Conservation (phyloP, 371 early-diverging fungal genomes). For the Mortierella sp. region DNA sequence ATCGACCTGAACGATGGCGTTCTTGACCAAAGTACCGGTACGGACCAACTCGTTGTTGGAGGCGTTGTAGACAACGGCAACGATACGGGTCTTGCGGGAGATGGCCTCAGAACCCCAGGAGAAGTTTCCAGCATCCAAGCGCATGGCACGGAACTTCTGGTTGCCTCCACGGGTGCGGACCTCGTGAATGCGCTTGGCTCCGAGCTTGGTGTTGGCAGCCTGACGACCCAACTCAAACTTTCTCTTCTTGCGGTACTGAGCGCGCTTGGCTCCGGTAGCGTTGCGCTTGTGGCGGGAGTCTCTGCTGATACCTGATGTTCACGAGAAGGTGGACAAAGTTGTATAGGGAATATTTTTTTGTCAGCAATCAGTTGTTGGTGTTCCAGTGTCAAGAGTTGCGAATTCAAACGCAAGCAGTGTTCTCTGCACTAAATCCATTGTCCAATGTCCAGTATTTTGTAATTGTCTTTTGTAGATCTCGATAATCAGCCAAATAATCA, state of each 20-base stretch:
- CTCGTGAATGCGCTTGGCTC: conserved; percentile 93
- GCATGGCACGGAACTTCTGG: conserved; percentile 98
- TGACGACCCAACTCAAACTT: conserved; percentile 99
- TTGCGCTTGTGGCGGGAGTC: conserved; percentile 98
- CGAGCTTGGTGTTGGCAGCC: conserved; percentile 98
- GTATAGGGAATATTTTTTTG: neutral
- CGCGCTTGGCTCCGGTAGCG: conserved; percentile 98
- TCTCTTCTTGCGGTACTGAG: conserved; percentile 98
- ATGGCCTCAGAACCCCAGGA: conserved; percentile 97
- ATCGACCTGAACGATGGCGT: conserved; percentile 98
- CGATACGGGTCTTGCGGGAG: conserved; percentile 97
- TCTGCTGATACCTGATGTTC: conserved; percentile 90
- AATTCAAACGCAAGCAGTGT: neutral
- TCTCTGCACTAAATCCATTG: conserved; percentile 1
- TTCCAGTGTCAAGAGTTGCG: neutral
- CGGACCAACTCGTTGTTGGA: conserved; percentile 99
- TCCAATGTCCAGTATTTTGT: conserved; percentile 3
- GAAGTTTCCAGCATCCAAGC: conserved; percentile 98
- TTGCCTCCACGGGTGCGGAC: conserved; percentile 99
- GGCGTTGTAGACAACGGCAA: conserved; percentile 99
- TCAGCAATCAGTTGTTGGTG: conserved; percentile 1
- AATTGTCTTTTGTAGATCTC: neutral
- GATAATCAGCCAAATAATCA: neutral
- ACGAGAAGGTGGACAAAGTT: neutral
- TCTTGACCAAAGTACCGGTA: conserved; percentile 99